Base-by-base conservation (phyloP, 164 flowering plant species). In the Akebia trifoliata region DNA sequence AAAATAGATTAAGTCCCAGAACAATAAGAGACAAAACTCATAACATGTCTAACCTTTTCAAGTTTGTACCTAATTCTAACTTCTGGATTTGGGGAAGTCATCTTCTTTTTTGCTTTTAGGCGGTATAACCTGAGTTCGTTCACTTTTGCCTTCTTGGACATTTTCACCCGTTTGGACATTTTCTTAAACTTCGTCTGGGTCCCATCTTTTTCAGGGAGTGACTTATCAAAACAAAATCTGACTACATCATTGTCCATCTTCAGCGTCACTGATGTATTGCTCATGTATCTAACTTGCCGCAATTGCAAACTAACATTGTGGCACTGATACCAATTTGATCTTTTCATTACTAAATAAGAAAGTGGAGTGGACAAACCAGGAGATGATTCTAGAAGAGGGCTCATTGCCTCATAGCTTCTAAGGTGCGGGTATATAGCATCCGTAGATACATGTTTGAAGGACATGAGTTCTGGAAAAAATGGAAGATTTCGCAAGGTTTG, bases 41-140 rank as follows among this genome's bases (percentile, higher is more conserved):
- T 54, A 42, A 54, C 9, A 21, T 35, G 36, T 10, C 77, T 25
- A 56, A 86, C 96, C 98, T 88, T 91, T 64, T 74, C 92, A 60
- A 86, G 94, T 56, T 81, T 87, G 65, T 91, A 88, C 57, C 85
- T 74, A 59, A 91, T 88, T 71, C 96, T 71, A 59, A 92, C 96
- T 85, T 83, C 89, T 26, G 95, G 96, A 71, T 86, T 87, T 4
- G 98, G 90, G 63, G 96, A 86, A 18, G 65, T 82, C 80, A 89
- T 85, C 83, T 85, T 92, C 83, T 82, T 88, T 62, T 81, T 86
- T 5, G 96, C 96, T 71, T 79, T 81, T 20, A 88, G 60, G 10
- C 95, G 84, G 56, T 79, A 92, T 48, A 82, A 72, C 62, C 82
- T 77, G 35, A 92, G 84, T 66, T 92, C 96, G 52, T 89, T 92